Evolutionary conservation across 768 basidiomycete genomes (phyloP), one percentile per base, ranked within the genome.

Genomic region (Pisolithus albus): DNA sequence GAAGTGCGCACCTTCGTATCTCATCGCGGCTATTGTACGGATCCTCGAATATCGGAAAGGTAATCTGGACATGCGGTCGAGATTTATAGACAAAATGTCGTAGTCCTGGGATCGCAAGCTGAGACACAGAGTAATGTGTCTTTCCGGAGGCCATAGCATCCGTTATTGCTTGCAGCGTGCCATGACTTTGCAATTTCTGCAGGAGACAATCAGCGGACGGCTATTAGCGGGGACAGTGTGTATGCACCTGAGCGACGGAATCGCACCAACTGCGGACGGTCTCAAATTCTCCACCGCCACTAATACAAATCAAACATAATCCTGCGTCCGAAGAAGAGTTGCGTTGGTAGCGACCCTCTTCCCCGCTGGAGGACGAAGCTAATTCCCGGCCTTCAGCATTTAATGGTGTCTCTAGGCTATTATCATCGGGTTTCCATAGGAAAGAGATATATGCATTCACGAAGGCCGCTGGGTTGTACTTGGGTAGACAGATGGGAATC

Each of bases 1-100:
- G 45, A n/a, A 49, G 2, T 18, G 42, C 71, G 41, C 54, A 84
- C 86, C 90, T 77, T 54, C 81, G 74, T 49, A 73, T 76, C 53
- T 84, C 83, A 39, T 79, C 73, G 0, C 71, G 57, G 32, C 72
- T 73, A 40, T 85, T 81, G 59, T 96, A 95, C 6, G 88, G 88
- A 16, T 88, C 89, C 62, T 93, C 91, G 66, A 86, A 94, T n/a
- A 68, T 64, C 3, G 96, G 93, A 56, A 76, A 70, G 0, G 94
- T 96, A 34, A 95, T 77, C 64, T 99, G 96, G 18, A 99, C 93
- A 59, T 90, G 82, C 7, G 80, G 73, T 11, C 91, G 78, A 9
- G 89, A 91, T 70, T 97, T 97, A 75, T 97, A 98, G 45, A 97
- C 71, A 63, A 97, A 99, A 66, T 99, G 96, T 28, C 90, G 81